Percentiles rank a stretch among this genome's conserved stretches.
Evolutionary conservation across 2,329 filamentous ascomycete genomes (phyloP).

Genomic region (Helotiales sp.): DNA sequence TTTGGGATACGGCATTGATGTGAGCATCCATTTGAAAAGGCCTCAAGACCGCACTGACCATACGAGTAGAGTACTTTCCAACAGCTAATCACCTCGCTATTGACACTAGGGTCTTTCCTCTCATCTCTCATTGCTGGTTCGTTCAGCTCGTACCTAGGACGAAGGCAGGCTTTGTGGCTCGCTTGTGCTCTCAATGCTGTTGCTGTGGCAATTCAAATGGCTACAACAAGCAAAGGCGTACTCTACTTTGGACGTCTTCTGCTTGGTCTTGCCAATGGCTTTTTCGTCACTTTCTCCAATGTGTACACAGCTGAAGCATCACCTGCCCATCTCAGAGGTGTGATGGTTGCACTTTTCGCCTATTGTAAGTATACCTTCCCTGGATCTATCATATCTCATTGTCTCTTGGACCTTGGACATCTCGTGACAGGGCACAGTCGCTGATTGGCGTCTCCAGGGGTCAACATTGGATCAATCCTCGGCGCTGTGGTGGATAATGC

Average conservation of each 20-base stretch:
- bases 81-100: conserved; percentile 49
- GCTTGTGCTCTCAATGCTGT: conserved; percentile 45
- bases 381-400: neutral
- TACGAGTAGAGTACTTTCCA: conserved; percentile 41
- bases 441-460: conserved; percentile 24
- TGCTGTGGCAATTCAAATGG: conserved; percentile 46
- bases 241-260: conserved; percentile 48
- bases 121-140: conserved; percentile 44
- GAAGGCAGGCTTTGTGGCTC: conserved; percentile 42
- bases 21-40: neutral
- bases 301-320: conserved; percentile 49
- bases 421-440: neutral
- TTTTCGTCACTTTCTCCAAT: conserved; percentile 49
- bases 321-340: conserved; percentile 46
- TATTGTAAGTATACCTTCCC: conserved; percentile 41
- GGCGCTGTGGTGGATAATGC: conserved; percentile 16
- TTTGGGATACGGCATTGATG: conserved; percentile 22
- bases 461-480: conserved; percentile 45
- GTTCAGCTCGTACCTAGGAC: conserved; percentile 39
- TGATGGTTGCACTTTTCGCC: conserved; percentile 48
- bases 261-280: conserved; percentile 45
- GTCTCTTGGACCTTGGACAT: neutral
- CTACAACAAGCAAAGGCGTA: conserved; percentile 40
- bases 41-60: neutral
- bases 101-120: conserved; percentile 49